Conservation (phyloP, 345 rosid species). For the Brassica carinata region DNA sequence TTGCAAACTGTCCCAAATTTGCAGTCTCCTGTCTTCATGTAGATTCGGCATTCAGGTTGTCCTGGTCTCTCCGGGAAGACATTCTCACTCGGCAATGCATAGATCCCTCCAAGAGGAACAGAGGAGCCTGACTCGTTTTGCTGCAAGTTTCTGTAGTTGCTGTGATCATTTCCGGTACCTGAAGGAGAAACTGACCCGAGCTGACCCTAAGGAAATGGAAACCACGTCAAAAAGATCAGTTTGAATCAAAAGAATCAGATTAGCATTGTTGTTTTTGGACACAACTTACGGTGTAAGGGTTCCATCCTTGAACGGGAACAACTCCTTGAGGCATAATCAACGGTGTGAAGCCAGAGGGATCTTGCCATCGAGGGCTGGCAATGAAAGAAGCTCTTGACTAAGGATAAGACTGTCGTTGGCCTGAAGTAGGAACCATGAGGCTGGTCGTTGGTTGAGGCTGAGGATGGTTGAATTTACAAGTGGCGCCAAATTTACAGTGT, state of each 20-base stretch:
- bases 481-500: constrained; percentile 90
- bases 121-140: constrained; percentile 67
- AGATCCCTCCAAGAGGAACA: constrained; percentile 66
- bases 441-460: constrained; percentile 87
- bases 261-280: constrained; percentile 3
- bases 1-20: constrained; percentile 96
- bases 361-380: constrained; percentile 96
- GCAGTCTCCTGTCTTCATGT: constrained; percentile 98
- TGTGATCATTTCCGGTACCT: constrained; percentile 64
- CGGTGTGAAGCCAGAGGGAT: constrained; percentile 81
- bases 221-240: too few relatives aligned
- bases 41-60: constrained; percentile 92
- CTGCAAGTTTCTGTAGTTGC: constrained; percentile 58
- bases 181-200: constrained; percentile 83
- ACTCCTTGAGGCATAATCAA: constrained; percentile 86
- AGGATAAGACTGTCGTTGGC: constrained; percentile 68
- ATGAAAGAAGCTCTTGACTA: constrained; percentile 93
- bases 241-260: too few relatives aligned
- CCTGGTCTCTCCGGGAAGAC: constrained; percentile 97
- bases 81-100: constrained; percentile 80
- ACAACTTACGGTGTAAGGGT: constrained; percentile 72
- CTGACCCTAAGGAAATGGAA: constrained; percentile 41
- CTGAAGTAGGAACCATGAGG: constrained; percentile 80
- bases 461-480: constrained; percentile 98
- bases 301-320: constrained; percentile 94